These are phyloP conservation scores for Yamadazyma philogaea DNA, from an alignment of 805 yeast species.

Conservation along the genomic window DNA sequence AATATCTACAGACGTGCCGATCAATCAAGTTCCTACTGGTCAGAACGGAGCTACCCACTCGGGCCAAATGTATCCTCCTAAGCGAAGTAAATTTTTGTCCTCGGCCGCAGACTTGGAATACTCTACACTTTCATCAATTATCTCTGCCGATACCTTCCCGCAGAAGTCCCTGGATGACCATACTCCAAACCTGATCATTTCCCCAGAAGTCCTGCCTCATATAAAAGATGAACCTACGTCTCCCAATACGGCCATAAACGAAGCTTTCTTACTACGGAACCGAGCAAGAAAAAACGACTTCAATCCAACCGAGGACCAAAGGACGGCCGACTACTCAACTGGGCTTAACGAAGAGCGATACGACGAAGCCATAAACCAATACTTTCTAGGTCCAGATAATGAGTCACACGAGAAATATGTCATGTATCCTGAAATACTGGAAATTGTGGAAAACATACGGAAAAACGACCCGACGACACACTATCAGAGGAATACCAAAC, in stretches of 20 bases:
- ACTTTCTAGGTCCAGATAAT: conserved; percentile 55
- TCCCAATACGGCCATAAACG: conserved; percentile 18
- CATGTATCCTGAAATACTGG: conserved; percentile 60
- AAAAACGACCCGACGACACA: conserved; percentile 41
- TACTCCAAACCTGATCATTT: conserved; percentile 34
- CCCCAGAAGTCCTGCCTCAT: conserved; percentile 39
- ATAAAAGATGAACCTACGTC: conserved; percentile 8
- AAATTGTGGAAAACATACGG: conserved; percentile 39
- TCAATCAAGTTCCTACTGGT: not conserved
- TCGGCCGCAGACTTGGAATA: conserved; percentile 74
- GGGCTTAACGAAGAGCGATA: conserved; percentile 16
- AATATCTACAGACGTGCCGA: not conserved
- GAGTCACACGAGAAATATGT: conserved; percentile 34
- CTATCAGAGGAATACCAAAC: conserved; percentile 35
- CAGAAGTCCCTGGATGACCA: conserved; percentile 12
- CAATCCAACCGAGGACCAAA: not conserved
- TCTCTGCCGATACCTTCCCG: conserved; percentile 42
- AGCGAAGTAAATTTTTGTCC: conserved; percentile 48
- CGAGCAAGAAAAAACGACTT: not conserved
- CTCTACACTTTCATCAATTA: conserved; percentile 62
- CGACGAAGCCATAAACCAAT: conserved; percentile 63
- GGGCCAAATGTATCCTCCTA: not conserved
- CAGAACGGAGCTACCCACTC: not conserved
- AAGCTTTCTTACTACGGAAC: conserved; percentile 11
- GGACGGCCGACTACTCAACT: not conserved